Base-by-base conservation (phyloP, 2,329 filamentous ascomycete species). In the Ramichloridium luteum region DNA sequence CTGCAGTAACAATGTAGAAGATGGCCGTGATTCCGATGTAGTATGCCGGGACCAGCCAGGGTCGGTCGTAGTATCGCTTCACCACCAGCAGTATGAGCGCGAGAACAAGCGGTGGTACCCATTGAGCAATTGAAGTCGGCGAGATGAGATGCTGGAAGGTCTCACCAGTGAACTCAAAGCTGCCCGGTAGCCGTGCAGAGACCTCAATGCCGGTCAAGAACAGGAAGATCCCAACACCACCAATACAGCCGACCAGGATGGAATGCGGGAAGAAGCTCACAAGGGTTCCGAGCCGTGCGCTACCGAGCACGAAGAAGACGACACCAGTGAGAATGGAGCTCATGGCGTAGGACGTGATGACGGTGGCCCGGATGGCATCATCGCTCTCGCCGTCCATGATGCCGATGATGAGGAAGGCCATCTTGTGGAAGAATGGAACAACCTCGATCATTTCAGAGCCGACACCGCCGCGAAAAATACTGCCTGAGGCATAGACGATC, bases 361-460 rank as follows among this genome's bases (percentile, higher is more conserved):
- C 93, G 0, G 90, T 98, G 16, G 90, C 86, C 41, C 94, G 80
- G 28, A 98, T 79, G 3, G 84, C 80, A 46, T 90, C 77, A 1
- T 81, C 75, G 15, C 90, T 76, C 13, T 86, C 76, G 40, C 80
- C 73, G 11, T 88, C 83, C 42, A 98, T 77, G 26, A 71, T 67
- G 10, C 67, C 64, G 43, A 90, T 75, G 51, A 96, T 94, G 16
- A 80, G 88, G 41, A 78, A 76, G 1, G 90, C 86, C 88, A 98
- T 98, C 50, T 88, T 93, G 60, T 98, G 90, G 55, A 98, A 96
- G 61, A 98, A 98, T 0, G 88, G 90, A 1, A 98, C 88, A 1
- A 96, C 88, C 60, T 98, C 90, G 44, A 96, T 98, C 76, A 98
- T 77, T 57, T 98, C 90, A 2, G 90, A 96, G 4, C 90, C 90